Evolutionary conservation across 2,329 filamentous ascomycete species (phyloP).

Genomic region (Colletotrichum aenigma): DNA sequence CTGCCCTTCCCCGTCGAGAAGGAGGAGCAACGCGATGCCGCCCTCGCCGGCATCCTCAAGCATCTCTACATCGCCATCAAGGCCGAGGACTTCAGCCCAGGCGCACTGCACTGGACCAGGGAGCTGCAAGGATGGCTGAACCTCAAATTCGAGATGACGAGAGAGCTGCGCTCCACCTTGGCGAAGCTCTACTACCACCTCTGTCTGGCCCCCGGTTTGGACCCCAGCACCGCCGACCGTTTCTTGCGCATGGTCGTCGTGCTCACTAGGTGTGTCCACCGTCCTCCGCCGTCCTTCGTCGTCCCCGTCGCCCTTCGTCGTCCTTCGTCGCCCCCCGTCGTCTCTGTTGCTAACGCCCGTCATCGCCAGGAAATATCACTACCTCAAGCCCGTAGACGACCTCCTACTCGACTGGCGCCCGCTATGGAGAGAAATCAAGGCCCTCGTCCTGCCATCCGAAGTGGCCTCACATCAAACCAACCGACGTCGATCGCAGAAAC

Average conservation of each 20-base stretch:
- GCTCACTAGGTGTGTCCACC: slow-evolving; percentile 78
- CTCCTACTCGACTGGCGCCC: slow-evolving; percentile 92
- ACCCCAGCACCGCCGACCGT: slow-evolving; percentile 80
- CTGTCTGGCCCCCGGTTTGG: slow-evolving; percentile 85
- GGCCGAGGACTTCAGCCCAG: slow-evolving; percentile 91
- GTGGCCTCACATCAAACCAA: slow-evolving; percentile 67
- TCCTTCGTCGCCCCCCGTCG: background rate
- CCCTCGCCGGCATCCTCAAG: slow-evolving; percentile 86
- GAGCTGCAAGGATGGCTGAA: slow-evolving; percentile 95
- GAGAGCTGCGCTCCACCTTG: slow-evolving; percentile 80
- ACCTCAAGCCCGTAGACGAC: slow-evolving; percentile 88
- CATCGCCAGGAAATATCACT: slow-evolving; percentile 82
- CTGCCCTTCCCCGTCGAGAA: slow-evolving; percentile 90
- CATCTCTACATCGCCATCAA: slow-evolving; percentile 92
- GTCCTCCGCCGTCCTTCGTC: background rate
- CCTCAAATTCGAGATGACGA: slow-evolving; percentile 95
- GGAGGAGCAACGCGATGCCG: slow-evolving; percentile 75
- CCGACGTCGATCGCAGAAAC: slow-evolving; percentile 61
- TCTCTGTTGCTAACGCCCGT: background rate
- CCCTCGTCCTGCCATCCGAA: slow-evolving; percentile 86
- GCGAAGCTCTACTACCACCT: slow-evolving; percentile 95
- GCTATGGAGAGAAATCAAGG: slow-evolving; percentile 90
- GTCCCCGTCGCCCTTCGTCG: background rate
- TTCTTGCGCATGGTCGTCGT: slow-evolving; percentile 97
- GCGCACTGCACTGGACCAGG: slow-evolving; percentile 94